These are phyloP conservation scores for Leccinum ochraceum DNA, from an alignment of 768 basidiomycete species.

Conservation along the genomic window DNA sequence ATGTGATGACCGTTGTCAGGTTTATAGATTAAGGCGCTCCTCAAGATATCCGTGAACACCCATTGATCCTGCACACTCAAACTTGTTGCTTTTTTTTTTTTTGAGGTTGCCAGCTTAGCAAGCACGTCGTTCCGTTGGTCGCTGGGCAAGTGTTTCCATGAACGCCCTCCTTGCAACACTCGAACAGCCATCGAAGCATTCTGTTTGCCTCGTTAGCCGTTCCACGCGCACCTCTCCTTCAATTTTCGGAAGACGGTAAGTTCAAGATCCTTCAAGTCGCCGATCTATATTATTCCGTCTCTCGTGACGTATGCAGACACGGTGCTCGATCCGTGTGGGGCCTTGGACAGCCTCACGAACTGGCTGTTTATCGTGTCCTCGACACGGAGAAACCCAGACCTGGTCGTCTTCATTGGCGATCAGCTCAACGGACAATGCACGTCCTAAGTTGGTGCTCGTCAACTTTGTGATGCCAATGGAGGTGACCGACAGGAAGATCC, in stretches of 20 bases:
- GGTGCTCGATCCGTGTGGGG: slow-evolving; percentile 45
- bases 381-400: slow-evolving; percentile 81
- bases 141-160: no score
- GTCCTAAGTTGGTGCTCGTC: slow-evolving; percentile 79
- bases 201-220: slow-evolving; percentile 42
- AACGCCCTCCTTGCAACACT: no score
- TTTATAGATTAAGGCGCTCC: no score
- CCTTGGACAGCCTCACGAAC: slow-evolving; percentile 80
- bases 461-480: slow-evolving; percentile 70
- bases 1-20: no score
- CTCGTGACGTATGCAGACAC: slow-evolving; percentile 80
- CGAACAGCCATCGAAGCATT: slow-evolving; percentile 4
- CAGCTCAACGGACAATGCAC: slow-evolving; percentile 90
- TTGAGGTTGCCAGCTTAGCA: no score
- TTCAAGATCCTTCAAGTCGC: slow-evolving; percentile 92
- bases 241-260: slow-evolving; percentile 79
- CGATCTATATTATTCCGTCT: slow-evolving; percentile 90
- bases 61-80: no score
- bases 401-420: slow-evolving; percentile 92
- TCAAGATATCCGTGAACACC: no score
- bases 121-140: no score
- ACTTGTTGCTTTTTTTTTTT: no score
- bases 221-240: slow-evolving; percentile 74
- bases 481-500: slow-evolving; percentile 72
- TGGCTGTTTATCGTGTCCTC: slow-evolving; percentile 69